A percentile compares a stretch with the other conserved stretches of the same genome.
phyloP scores from a whole-genome alignment of 2,329 filamentous ascomycete genomes.

The Trichoderma arundinaceum region DNA sequence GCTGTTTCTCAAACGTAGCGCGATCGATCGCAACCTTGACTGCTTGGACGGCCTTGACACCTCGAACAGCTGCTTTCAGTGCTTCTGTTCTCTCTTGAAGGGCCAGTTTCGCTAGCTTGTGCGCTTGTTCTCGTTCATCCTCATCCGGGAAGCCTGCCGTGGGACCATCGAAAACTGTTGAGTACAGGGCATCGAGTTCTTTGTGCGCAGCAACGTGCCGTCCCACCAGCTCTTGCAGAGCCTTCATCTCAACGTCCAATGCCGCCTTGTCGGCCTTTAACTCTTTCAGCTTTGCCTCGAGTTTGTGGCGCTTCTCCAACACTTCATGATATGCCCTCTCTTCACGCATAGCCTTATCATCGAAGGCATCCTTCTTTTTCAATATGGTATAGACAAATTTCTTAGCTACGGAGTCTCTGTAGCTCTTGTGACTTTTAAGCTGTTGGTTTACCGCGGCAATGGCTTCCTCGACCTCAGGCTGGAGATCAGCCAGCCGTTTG shows the following conservation, averaged over 20 bases:
- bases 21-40: constrained; percentile 30
- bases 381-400: constrained; percentile 29
- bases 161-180: constrained; percentile 25
- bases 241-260: constrained; percentile 16
- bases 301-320: constrained; percentile 27
- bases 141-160: constrained; percentile 31
- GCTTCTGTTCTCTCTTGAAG: constrained; percentile 27
- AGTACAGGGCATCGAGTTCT: constrained; percentile 25
- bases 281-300: constrained; percentile 16
- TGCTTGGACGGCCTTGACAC: constrained; percentile 20
- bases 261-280: constrained; percentile 23
- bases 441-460: constrained; percentile 23
- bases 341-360: constrained; percentile 21
- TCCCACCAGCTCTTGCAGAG: background rate
- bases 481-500: constrained; percentile 26
- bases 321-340: constrained; percentile 27
- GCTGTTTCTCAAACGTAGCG: constrained; percentile 10
- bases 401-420: constrained; percentile 23
- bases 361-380: constrained; percentile 24
- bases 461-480: constrained; percentile 21
- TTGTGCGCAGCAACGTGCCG: constrained; percentile 27
- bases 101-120: constrained; percentile 11
- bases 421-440: constrained; percentile 30
- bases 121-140: constrained; percentile 29
- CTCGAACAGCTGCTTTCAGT: constrained; percentile 28